A percentile compares a stretch with the other conserved stretches of the same genome.
Evolutionary conservation across 2,329 filamentous ascomycete species (phyloP).

Genomic region (Madurella mycetomatis): DNA sequence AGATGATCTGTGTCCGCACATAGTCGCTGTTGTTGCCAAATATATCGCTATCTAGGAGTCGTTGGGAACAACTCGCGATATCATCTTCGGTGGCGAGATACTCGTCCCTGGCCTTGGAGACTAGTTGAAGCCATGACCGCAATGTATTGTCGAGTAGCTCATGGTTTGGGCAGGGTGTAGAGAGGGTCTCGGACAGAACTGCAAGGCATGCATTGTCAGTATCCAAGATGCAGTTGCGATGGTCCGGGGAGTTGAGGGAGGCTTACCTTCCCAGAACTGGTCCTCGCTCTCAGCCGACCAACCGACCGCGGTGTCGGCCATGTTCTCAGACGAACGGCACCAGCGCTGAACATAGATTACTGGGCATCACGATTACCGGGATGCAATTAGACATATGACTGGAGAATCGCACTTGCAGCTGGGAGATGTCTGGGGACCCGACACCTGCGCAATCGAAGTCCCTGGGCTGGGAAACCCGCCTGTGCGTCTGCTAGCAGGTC

Average conservation of each 20-base stretch:
- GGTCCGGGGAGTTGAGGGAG: not conserved
- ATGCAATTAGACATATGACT: slow-evolving; percentile 6
- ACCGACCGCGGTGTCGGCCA: slow-evolving; percentile 63
- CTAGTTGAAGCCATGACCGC: slow-evolving; percentile 76
- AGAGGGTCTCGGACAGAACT: slow-evolving; percentile 48
- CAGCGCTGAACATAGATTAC: slow-evolving; percentile 6
- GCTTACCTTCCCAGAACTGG: slow-evolving; percentile 81
- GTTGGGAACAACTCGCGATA: slow-evolving; percentile 72
- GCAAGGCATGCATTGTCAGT: slow-evolving; percentile 1
- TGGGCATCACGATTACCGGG: slow-evolving; percentile 23
- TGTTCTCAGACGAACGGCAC: slow-evolving; percentile 33
- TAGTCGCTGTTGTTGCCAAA: slow-evolving; percentile 76
- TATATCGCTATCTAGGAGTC: slow-evolving; percentile 69
- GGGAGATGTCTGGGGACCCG: too few species aligned
- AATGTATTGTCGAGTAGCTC: slow-evolving; percentile 76
- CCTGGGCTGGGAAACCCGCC: not conserved
- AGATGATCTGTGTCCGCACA: slow-evolving; percentile 86
- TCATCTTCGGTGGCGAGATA: slow-evolving; percentile 74
- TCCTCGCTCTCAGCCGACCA: slow-evolving; percentile 71
- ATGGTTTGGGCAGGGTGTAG: slow-evolving; percentile 46
- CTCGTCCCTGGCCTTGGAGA: slow-evolving; percentile 69
- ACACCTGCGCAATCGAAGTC: too few species aligned
- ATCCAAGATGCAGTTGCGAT: not conserved
- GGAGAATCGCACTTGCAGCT: not conserved
- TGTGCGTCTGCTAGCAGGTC: not conserved